Evolutionary conservation across 1,284 basidiomycete genomes (phyloP).

Genomic region (Ceratobasidium theobromae): DNA sequence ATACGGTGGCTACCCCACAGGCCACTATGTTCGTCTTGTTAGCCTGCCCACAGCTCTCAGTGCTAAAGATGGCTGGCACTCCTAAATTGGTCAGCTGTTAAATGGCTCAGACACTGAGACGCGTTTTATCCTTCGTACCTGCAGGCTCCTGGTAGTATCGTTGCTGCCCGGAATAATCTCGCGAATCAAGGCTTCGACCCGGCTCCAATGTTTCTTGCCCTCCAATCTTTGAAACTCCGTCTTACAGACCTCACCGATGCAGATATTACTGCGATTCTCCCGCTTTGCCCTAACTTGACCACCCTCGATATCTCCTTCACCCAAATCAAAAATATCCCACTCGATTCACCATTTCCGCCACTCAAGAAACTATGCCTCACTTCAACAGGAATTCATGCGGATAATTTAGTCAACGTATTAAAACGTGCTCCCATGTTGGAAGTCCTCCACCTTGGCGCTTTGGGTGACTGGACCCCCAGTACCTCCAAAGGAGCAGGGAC

Average conservation of each 20-base stretch:
- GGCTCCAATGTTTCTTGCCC: neutral
- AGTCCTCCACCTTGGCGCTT: constrained; percentile 59
- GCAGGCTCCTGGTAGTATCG: constrained; percentile 59
- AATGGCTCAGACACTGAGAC: neutral
- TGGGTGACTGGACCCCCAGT: constrained; percentile 53
- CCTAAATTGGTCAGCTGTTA: constrained; percentile 54
- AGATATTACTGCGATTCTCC: constrained; percentile 49
- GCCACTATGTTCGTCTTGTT: constrained; percentile 52
- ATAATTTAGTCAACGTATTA: constrained; percentile 50
- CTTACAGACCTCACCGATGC: constrained; percentile 49
- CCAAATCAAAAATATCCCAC: constrained; percentile 46
- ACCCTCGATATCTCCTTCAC: constrained; percentile 69
- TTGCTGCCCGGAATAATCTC: too few species aligned
- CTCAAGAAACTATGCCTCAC: constrained; percentile 64
- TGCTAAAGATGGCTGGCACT: constrained; percentile 64
- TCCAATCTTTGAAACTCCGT: constrained; percentile 59
- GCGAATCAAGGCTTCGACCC: neutral
- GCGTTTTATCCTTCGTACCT: constrained; percentile 11
- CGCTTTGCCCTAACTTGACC: constrained; percentile 53
- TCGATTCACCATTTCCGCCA: constrained; percentile 33
- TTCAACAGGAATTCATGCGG: constrained; percentile 52
- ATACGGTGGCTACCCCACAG: constrained; percentile 56
- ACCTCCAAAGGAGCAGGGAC: constrained; percentile 48
- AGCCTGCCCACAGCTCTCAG: constrained; percentile 51
- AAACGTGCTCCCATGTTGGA: constrained; percentile 48